Percentiles rank a stretch among this genome's conserved stretches.
phyloP scores from a whole-genome alignment of 2,329 filamentous ascomycete genomes.

The Diaporthe batatas region DNA sequence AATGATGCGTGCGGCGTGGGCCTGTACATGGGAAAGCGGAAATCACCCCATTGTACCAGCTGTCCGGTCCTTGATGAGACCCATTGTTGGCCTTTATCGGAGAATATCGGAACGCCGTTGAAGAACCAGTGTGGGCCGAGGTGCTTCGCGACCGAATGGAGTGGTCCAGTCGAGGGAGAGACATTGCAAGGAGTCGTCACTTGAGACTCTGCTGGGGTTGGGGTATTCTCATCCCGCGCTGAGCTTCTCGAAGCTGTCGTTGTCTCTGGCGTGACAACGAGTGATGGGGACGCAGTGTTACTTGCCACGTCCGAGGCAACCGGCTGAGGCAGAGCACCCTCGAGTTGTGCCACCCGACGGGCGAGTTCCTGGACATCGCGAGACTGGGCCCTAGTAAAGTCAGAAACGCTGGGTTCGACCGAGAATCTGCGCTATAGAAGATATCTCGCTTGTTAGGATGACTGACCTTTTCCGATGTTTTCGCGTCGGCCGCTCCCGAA shows the following conservation, averaged over 20 bases:
- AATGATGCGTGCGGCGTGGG: no score
- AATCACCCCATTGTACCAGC: conserved; percentile 15
- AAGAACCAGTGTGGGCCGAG: conserved; percentile 13
- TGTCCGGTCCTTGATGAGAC: conserved; percentile 8
- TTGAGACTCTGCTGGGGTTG: neutral
- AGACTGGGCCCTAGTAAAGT: neutral
- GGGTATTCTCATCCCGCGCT: neutral
- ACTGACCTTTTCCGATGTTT: conserved; percentile 1
- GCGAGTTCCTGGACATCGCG: neutral
- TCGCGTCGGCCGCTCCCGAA: neutral
- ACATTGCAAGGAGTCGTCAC: neutral
- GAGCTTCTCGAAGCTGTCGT: neutral
- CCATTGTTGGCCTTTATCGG: conserved; percentile 5
- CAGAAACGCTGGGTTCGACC: neutral
- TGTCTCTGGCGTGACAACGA: neutral
- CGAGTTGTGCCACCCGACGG: conserved; percentile 13
- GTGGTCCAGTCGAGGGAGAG: neutral
- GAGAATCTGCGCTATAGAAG: neutral
- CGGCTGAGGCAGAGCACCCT: neutral
- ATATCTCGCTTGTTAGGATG: neutral
- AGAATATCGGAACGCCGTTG: conserved; percentile 17
- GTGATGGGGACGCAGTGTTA: neutral
- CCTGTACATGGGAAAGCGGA: neutral
- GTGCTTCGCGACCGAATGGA: neutral
- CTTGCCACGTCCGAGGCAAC: neutral